Base-by-base conservation (phyloP, 2,329 filamentous ascomycete species). In the Venturia asperata region DNA sequence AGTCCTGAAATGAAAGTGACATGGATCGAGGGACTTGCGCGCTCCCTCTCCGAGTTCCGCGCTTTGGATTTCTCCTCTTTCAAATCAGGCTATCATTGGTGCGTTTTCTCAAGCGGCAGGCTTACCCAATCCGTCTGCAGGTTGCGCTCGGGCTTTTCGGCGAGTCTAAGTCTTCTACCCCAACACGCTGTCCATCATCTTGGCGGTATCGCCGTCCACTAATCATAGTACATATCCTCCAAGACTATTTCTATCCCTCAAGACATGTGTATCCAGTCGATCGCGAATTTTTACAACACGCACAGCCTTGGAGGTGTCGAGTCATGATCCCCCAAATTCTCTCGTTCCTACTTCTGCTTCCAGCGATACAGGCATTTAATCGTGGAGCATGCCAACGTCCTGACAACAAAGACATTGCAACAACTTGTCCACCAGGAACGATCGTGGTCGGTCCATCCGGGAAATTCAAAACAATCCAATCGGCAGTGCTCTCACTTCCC, bases 401-500 rank as follows among this genome's bases (percentile, higher is more conserved):
- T 5, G 39, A 27, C 21, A 47, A 34, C n/a, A 39, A 63, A 41
- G 34, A 34, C 24, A 24, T 52, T 13, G 45, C 27, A 19, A 49
- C 21, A 24, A 9, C 27, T 5, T 80, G 78, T 67, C 76, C 77
- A 3, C 65, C 68, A 30, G 61, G 70, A 37, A 76, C 74, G 0
- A 61, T 76, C 7, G 67, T 75, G 3, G 73, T 76, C 3, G 71
- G 72, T 0, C 65, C 69, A 13, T 65, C 61, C n/a, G 34, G 63
- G 11, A 68, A 69, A 21, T 66, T 63, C 43, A 34, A 65, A 11
- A 47, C 66, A 15, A 74, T 83, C 42, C 81, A 83, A 71, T 76
- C 76, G 2, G 81, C 81, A 24, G 76, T 83, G 42, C 70, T 77
- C 13, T 79, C 79, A 55, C 71, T 82, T 4, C 78, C 79, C 0